Base-by-base conservation (phyloP, 768 basidiomycete genomes). In the Collybiopsis luxurians region DNA sequence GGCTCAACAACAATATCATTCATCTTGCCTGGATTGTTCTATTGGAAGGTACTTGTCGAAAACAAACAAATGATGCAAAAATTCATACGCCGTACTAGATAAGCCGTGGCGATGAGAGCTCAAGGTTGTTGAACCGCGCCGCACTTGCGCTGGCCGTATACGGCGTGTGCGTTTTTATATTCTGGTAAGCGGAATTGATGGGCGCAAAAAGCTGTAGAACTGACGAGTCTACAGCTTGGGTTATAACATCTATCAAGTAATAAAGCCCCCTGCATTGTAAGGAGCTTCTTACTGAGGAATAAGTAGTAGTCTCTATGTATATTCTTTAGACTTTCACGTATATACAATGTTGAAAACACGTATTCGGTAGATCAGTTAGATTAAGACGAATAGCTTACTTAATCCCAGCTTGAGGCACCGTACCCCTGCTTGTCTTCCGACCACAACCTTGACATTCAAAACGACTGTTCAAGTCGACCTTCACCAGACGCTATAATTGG, bases 1-100 rank as follows among this genome's bases (percentile, higher is more conserved):
- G 97, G 97, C 12, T 96, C 93, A 13, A 97, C 95, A 24, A 96
- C 95, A 19, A 93, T 98, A 57, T 95, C 92, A 1, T 98, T 98
- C 73, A 97, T 98, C 65, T 80, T 97, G 34, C 95, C 95, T 0
- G 95, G 93, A 1, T 73, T 95, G 49, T 90, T 97, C 67, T 97
- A 91, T 75, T 98, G 92, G 88, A 88, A 92, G 87, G 90, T 89
- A 62, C 55, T 15, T 39, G 21, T 21, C 30, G 15, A 19, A 24
- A 27, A 11, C 12, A 36, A 28, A 30, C 5, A 21, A 11, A 38
- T 13, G 44, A 27, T n/a, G 30, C 19, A 46, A 2, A 10, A 39
- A 21, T 11, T 53, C 17, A 23, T 12, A 44, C 40, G 42, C n/a
- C 28, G 54, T 47, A 55, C 49, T 64, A 91, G 85, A 77, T 96